Evolutionary conservation across 177 flowering plant species (phyloP).

Genomic region (Telopea speciosissima): DNA sequence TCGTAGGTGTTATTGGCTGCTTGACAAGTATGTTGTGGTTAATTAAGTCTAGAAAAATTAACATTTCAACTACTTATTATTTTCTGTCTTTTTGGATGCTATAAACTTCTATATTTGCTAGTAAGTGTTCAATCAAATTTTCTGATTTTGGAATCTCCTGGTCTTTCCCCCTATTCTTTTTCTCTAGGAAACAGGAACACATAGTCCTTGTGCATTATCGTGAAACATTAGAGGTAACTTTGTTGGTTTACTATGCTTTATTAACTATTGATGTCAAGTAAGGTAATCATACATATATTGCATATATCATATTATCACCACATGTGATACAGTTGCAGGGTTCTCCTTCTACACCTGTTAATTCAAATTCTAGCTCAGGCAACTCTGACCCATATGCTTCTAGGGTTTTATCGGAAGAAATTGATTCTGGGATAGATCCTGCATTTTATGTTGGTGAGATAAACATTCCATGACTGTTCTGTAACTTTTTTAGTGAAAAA

Average conservation of each 20-base stretch:
- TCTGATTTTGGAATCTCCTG: not conserved
- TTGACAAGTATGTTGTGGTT: conserved; percentile 70
- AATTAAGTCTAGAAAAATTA: not conserved
- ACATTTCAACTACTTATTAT: not conserved
- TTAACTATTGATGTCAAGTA: not conserved
- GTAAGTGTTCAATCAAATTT: not conserved
- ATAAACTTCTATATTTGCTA: not conserved
- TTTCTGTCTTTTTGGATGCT: conserved; percentile 1
- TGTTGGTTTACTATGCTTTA: conserved; percentile 24
- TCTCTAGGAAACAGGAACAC: conserved; percentile 72
- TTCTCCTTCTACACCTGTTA: conserved; percentile 58
- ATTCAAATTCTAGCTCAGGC: conserved; percentile 52
- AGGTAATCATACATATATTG: not conserved
- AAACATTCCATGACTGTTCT: conserved; percentile 10
- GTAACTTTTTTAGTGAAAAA: not conserved
- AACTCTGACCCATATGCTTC: conserved; percentile 47
- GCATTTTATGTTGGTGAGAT: conserved; percentile 30
- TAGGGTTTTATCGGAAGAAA: conserved; percentile 48
- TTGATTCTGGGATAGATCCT: conserved; percentile 40
- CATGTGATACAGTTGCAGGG: conserved; percentile 34
- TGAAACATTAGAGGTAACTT: conserved; percentile 70
- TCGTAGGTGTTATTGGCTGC: conserved; percentile 95
- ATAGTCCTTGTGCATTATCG: conserved; percentile 98
- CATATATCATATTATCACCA: not conserved
- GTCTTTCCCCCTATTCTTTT: not conserved